phyloP scores from a whole-genome alignment of 2,329 filamentous ascomycete genomes.

The Bipolaris bicolor region DNA sequence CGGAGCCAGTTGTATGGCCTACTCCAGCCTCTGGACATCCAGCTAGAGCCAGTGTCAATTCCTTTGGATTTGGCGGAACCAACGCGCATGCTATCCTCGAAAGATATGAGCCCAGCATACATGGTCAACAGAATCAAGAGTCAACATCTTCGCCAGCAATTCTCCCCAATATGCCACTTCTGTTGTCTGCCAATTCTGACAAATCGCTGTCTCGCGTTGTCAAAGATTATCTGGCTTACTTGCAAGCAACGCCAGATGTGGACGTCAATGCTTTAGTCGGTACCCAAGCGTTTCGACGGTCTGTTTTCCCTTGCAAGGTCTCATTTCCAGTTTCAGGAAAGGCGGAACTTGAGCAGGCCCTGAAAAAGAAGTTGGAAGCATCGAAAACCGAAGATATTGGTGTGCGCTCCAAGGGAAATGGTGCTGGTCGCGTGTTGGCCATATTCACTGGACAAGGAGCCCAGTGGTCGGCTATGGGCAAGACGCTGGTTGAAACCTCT shows the following conservation, averaged over 20 bases:
- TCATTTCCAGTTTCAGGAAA: no score
- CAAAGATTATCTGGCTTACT: no score
- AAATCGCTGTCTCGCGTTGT: no score
- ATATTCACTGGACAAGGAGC: background rate
- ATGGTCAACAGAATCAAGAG: background rate
- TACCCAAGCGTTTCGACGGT: no score
- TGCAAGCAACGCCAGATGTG: no score
- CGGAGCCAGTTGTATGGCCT: constrained; percentile 18
- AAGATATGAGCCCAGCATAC: constrained; percentile 11
- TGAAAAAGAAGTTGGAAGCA: background rate
- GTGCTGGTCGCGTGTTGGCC: no score
- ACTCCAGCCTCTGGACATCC: background rate
- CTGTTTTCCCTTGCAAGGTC: no score
- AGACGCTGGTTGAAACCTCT: background rate
- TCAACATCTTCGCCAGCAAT: background rate
- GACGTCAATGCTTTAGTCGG: no score
- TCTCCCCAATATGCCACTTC: no score
- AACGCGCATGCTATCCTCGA: constrained; percentile 39
- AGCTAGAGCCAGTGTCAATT: constrained; percentile 28
- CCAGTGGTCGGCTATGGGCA: background rate
- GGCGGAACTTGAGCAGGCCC: background rate
- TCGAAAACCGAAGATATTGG: background rate
- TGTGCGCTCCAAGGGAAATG: no score
- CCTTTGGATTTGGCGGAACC: constrained; percentile 33
- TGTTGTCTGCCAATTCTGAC: no score